A percentile compares a stretch with the other conserved stretches of the same genome.
phyloP scores from a whole-genome alignment of 202 grass and related monocot species.

The Panicum virgatum region DNA sequence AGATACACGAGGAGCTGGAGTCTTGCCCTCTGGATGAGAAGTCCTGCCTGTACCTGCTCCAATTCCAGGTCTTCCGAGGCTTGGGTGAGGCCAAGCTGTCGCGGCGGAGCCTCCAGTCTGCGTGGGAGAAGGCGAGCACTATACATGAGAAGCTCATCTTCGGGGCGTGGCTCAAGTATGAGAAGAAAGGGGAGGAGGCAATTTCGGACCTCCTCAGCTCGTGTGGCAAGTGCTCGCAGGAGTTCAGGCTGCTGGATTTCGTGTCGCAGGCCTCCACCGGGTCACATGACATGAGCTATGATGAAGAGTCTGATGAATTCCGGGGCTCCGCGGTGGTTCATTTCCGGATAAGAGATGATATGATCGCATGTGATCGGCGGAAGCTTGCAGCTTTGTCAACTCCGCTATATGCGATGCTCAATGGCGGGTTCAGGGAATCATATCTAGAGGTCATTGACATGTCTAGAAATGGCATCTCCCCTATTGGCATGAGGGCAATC shows the following conservation, averaged over 20 bases:
- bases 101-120: constrained; percentile 75
- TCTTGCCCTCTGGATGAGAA: constrained; percentile 62
- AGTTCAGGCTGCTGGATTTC: constrained; percentile 86
- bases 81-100: constrained; percentile 84
- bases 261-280: constrained; percentile 63
- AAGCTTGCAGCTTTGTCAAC: constrained; percentile 82
- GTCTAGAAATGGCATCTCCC: constrained; percentile 86
- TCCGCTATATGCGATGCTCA: constrained; percentile 93
- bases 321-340: constrained; percentile 61
- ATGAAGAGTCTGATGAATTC: constrained; percentile 36
- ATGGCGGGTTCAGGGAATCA: constrained; percentile 95
- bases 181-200: constrained; percentile 89
- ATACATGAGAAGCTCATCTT: constrained; percentile 94
- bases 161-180: constrained; percentile 86
- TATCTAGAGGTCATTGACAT: constrained; percentile 87
- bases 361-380: constrained; percentile 79
- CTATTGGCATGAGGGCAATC: constrained; percentile 75
- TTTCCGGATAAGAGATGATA: constrained; percentile 76
- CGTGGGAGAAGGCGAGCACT: constrained; percentile 84
- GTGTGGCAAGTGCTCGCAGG: constrained; percentile 87
- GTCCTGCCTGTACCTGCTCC: constrained; percentile 76
- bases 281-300: constrained; percentile 35
- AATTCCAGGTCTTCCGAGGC: constrained; percentile 87
- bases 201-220: constrained; percentile 88
- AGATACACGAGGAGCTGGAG: constrained; percentile 95